phyloP scores from a whole-genome alignment of 306 rosid genomes.

The Acmispon strigosus region DNA sequence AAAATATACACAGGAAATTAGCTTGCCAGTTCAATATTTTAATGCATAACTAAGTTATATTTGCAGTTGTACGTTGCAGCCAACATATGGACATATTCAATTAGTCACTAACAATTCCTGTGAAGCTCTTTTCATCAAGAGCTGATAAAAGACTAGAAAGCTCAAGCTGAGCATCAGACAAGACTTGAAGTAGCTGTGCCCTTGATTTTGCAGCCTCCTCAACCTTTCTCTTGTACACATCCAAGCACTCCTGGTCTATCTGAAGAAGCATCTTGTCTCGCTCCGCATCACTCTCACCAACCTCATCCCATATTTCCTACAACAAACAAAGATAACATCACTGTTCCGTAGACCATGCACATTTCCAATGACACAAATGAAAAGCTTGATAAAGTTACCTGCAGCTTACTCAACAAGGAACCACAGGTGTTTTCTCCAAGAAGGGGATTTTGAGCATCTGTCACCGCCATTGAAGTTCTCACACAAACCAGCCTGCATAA shows the following conservation, averaged over 20 bases:
- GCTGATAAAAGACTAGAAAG: slow-evolving; percentile 71
- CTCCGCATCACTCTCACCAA: slow-evolving; percentile 82
- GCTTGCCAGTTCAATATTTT: neutral
- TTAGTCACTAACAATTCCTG: slow-evolving; percentile 26
- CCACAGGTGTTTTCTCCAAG: slow-evolving; percentile 67
- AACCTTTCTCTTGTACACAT: slow-evolving; percentile 86
- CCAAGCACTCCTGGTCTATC: slow-evolving; percentile 83
- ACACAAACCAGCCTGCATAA: slow-evolving; percentile 39
- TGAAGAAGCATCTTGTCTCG: slow-evolving; percentile 93
- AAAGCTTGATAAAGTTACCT: slow-evolving; percentile 35
- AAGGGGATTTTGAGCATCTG: slow-evolving; percentile 52
- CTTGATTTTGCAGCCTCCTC: slow-evolving; percentile 82
- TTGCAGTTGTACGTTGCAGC: neutral
- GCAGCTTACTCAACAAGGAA: slow-evolving; percentile 72
- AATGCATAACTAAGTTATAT: neutral
- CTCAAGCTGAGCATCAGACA: slow-evolving; percentile 68
- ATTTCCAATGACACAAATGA: neutral
- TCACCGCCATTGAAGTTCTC: slow-evolving; percentile 50
- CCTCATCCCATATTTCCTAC: slow-evolving; percentile 97
- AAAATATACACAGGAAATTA: neutral
- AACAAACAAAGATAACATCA: slow-evolving; percentile 11
- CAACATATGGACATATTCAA: neutral
- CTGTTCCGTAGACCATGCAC: neutral
- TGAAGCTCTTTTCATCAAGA: slow-evolving; percentile 57
- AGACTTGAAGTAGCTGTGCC: slow-evolving; percentile 71